Base-by-base conservation (phyloP, 148 eudicot species). In the Spergularia bocconei region DNA sequence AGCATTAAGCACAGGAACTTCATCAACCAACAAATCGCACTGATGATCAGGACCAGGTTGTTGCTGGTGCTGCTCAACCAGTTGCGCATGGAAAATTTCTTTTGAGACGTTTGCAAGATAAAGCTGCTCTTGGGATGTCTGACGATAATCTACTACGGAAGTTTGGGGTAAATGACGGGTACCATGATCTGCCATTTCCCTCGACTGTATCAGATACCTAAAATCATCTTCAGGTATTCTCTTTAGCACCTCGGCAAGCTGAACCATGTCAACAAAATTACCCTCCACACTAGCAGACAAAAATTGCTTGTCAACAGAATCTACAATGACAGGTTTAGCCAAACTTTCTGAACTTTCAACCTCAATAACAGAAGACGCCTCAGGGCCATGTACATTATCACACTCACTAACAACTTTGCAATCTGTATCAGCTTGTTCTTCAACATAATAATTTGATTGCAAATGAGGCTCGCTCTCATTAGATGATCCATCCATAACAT, bases 91-190 rank as follows among this genome's bases (percentile, higher is more conserved):
- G 60, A 70, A 82, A 19, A 82, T 60, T 73, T 91, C 91, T 75
- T 88, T 92, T 5, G 77, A 82, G 59, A 89, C 72, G 70, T 68
- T 85, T 58, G 88, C 78, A 53, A 86, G 64, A 79, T 88, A 94
- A 66, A 90, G 71, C 75, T 91, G 93, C 75, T 91, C 91, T 58
- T 79, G 88, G 57, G 90, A 74, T 74, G 80, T 76, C 80, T 87
- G 89, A 73, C 81, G 63, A 67, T 72, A 71, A 68, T 78, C 82
- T 73, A 57, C 57, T 39, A 47, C 52, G 71, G 63, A 68, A 80
- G 69, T 71, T 53, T n/a, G 63, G 60, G 71, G 69, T 17, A 62
- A 75, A 38, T 63, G 21, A 59, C 68, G 69, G 84, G 55, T 66
- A 71, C 41, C 79, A 76, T 67, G 20, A 69, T 77, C 67, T 70